These are phyloP conservation scores for Fomitopsis pulvina DNA, from an alignment of 768 basidiomycete species.

Conservation along the genomic window DNA sequence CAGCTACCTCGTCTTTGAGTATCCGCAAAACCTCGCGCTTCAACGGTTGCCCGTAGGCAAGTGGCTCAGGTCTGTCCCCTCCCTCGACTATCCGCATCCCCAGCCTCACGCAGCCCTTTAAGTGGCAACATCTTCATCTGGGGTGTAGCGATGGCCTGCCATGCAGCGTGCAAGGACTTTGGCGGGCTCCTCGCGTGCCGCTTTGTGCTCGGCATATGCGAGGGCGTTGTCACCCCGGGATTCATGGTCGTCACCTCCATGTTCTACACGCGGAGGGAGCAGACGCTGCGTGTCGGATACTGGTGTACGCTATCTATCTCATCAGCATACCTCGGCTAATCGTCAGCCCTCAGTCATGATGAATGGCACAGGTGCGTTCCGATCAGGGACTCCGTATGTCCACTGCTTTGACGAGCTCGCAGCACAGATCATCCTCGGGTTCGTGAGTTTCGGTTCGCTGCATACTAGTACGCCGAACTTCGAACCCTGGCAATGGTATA, in stretches of 20 bases:
- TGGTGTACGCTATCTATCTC: conserved; percentile 50
- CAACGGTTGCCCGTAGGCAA: conserved; percentile 74
- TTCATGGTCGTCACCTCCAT: conserved; percentile 73
- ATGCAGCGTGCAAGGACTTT: conserved; percentile 71
- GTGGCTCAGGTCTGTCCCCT: conserved; percentile 57
- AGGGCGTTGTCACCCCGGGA: conserved; percentile 65
- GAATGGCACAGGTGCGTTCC: conserved; percentile 57
- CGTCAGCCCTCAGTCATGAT: conserved; percentile 45
- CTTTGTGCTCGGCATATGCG: conserved; percentile 65
- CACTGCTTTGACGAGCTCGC: background rate
- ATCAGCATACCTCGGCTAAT: background rate
- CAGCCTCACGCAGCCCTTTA: background rate
- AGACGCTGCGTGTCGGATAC: conserved; percentile 63
- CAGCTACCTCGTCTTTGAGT: conserved; percentile 64
- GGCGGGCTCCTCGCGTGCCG: conserved; percentile 56
- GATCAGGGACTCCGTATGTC: background rate
- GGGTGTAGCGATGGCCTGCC: conserved; percentile 51
- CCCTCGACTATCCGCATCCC: background rate
- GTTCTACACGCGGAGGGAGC: conserved; percentile 72
- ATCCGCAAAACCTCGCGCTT: conserved; percentile 66
- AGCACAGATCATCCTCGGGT: conserved; percentile 69
- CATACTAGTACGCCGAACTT: conserved; percentile 52
- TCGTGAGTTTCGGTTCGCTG: conserved; percentile 59
- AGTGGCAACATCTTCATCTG: conserved; percentile 65
- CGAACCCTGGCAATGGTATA: conserved; percentile 70